phyloP scores from a whole-genome alignment of 2,329 filamentous ascomycete genomes.

The Corynespora cassiicola region DNA sequence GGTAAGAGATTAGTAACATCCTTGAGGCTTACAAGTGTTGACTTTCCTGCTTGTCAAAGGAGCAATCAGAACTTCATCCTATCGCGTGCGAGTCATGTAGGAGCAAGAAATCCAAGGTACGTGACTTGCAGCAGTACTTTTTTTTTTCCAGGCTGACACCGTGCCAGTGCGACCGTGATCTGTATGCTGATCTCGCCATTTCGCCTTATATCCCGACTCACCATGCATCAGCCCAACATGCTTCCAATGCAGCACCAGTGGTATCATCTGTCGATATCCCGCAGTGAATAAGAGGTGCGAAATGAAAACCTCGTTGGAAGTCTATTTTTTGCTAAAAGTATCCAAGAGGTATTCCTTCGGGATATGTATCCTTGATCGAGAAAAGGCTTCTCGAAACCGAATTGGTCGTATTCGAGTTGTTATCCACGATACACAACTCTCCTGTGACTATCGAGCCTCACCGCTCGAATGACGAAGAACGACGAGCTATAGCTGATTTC shows the following conservation, averaged over 20 bases:
- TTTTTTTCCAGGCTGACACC: conserved; percentile 6
- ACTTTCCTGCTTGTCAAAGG: conserved; percentile 10
- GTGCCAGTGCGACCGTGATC: conserved; percentile 24
- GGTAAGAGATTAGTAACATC: too few relatives aligned
- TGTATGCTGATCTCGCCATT: conserved; percentile 11
- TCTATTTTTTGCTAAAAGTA: not conserved
- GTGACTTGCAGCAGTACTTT: not conserved
- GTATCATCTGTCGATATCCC: conserved; percentile 22
- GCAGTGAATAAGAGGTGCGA: conserved; percentile 26
- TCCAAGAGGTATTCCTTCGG: conserved; percentile 27
- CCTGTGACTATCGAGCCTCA: conserved; percentile 12
- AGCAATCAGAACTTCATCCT: conserved; percentile 18
- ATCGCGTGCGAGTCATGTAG: conserved; percentile 33
- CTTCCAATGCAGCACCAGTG: conserved; percentile 20
- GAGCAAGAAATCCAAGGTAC: conserved; percentile 33
- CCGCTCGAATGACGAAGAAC: conserved; percentile 12
- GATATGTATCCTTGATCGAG: conserved; percentile 28
- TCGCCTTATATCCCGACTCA: not conserved
- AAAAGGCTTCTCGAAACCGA: conserved; percentile 29
- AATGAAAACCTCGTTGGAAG: not conserved
- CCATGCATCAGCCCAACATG: conserved; percentile 14
- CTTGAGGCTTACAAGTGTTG: conserved; percentile 7
- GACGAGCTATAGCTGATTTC: conserved; percentile 11
- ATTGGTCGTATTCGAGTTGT: conserved; percentile 23
- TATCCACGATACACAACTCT: conserved; percentile 19